Conservation (phyloP, 495 filamentous ascomycete genomes). For the Aspergillus affinis region DNA sequence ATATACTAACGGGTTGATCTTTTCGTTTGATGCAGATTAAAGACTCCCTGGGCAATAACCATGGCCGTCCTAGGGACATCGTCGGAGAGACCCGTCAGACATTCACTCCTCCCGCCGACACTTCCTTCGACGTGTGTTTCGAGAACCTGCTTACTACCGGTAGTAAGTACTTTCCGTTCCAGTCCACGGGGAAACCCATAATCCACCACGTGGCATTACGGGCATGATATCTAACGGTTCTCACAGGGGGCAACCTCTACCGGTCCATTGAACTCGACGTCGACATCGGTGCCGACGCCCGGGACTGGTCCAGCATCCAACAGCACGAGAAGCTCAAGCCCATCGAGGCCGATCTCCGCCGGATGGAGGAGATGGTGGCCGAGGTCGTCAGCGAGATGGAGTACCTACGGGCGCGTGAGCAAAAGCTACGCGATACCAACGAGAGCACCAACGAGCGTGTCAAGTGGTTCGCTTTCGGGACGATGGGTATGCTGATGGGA, state of each 20-base stretch:
- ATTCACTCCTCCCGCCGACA: conserved; percentile 92
- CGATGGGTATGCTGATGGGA: conserved; percentile 88
- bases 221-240: conserved; percentile 8
- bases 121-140: conserved; percentile 96
- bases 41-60: conserved; percentile 93
- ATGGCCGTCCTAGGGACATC: conserved; percentile 86
- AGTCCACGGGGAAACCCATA: no score
- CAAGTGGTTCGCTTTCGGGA: conserved; percentile 96
- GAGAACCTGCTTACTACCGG: conserved; percentile 70
- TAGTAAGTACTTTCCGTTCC: conserved; percentile 55
- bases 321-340: conserved; percentile 97
- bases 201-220: neutral
- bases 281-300: conserved; percentile 97
- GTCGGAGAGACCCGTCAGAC: conserved; percentile 89
- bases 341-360: conserved; percentile 89
- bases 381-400: conserved; percentile 89
- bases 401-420: conserved; percentile 85
- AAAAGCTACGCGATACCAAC: conserved; percentile 96
- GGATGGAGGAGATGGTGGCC: conserved; percentile 82
- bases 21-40: conserved; percentile 68
- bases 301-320: conserved; percentile 97
- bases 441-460: conserved; percentile 99
- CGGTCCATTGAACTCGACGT: conserved; percentile 93
- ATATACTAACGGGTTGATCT: conserved; percentile 8
- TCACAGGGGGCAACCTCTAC: conserved; percentile 54